Evolutionary conservation across 164 flowering plant species (phyloP), one percentile per base, ranked within the genome.

Genomic region (Dillenia suffruticosa): DNA sequence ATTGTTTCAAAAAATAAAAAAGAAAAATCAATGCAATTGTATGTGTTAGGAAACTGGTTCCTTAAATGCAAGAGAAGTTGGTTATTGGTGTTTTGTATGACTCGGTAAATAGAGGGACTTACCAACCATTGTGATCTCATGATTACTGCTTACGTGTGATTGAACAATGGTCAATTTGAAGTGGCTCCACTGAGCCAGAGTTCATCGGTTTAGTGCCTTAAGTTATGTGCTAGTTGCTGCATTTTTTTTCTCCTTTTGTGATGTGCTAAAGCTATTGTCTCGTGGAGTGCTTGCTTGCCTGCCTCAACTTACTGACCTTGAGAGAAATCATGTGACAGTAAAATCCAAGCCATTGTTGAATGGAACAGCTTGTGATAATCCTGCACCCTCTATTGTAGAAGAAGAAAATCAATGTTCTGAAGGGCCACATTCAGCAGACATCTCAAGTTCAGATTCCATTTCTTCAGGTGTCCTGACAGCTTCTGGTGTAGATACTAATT

Each of bases 281-380:
- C 22, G 16, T 77, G 80, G 70, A 71, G 82, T 59, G n/a, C 68
- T 51, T 64, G 50, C 60, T 24, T 45, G 48, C 65, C 51, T 49
- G 54, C 45, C 51, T 52, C 73, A 64, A 44, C 61, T 57, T 17
- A 68, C 64, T 51, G 40, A 68, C 51, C 50, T 56, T 46, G 72
- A 64, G 58, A 73, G 63, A 66, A 62, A 50, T 26, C 57, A 65
- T 61, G 56, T 50, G 10, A 68, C 64, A 51, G 55, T 63, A 50
- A 58, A 62, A 58, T 53, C 68, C 3, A 58, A 56, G 51, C 57
- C 24, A 12, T 52, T 62, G 2, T 49, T 64, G 9, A 62, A 54
- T 65, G 77, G 57, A 54, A 62, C 52, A 55, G 53, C 73, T 65
- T 24, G 24, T 64, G 63, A 15, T 66, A 48, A 69, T 64, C 22